A percentile compares a stretch with the other conserved stretches of the same genome.
phyloP scores from a whole-genome alignment of 768 basidiomycete species.

The Lentinula sp. region DNA sequence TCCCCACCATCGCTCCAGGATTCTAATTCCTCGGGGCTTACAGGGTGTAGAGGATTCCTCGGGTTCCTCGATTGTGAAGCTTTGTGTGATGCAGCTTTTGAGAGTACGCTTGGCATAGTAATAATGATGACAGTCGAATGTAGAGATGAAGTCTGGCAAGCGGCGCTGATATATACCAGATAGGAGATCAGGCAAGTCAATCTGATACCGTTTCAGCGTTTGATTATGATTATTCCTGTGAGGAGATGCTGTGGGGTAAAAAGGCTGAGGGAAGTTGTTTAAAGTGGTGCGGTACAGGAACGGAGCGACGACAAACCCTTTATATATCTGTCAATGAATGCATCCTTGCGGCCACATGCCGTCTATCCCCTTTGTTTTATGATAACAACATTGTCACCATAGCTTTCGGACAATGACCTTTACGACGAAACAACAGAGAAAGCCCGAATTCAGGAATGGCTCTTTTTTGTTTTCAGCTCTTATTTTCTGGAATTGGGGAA shows the following conservation, averaged over 20 bases:
- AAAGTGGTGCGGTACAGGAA: background rate
- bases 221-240: background rate
- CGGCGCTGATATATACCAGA: background rate
- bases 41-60: slow-evolving; percentile 21
- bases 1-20: slow-evolving; percentile 25
- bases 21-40: slow-evolving; percentile 28
- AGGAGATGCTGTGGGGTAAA: background rate
- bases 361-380: background rate
- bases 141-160: background rate
- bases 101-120: background rate
- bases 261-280: background rate
- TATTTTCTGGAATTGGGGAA: background rate
- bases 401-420: background rate
- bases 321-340: background rate
- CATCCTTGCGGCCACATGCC: background rate
- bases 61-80: background rate
- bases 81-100: background rate
- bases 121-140: background rate
- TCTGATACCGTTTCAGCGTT: background rate
- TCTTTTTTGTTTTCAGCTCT: background rate
- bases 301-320: background rate
- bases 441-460: background rate
- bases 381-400: background rate
- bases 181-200: background rate
- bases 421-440: background rate